Evolutionary conservation across 768 basidiomycete species (phyloP).

Genomic region (Lenzites betulinus): DNA sequence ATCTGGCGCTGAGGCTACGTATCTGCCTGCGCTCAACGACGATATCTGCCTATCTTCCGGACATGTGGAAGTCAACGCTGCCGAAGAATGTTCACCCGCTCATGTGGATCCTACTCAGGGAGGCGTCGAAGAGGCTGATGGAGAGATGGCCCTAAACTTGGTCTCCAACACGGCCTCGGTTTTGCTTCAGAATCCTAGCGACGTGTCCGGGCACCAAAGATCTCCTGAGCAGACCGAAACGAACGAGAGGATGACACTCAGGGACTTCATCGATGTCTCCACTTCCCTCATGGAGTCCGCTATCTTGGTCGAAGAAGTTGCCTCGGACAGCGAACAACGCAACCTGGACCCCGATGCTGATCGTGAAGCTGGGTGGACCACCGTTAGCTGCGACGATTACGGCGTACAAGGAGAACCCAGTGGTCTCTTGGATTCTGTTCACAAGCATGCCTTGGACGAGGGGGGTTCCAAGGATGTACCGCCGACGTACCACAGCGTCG

Average conservation of each 20-base stretch:
- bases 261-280: background rate
- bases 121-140: too few species aligned
- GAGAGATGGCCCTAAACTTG: too few species aligned
- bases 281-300: conserved; percentile 4
- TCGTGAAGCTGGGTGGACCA: background rate
- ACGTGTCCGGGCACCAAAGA: background rate
- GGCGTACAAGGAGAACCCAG: background rate
- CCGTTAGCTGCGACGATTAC: background rate
- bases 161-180: too few species aligned
- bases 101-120: too few species aligned
- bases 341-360: background rate
- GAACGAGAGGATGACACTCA: background rate
- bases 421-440: background rate
- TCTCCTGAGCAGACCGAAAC: background rate
- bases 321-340: background rate
- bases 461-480: background rate
- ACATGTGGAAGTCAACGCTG: too few species aligned
- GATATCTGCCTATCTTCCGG: too few species aligned
- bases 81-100: too few species aligned
- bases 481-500: background rate
- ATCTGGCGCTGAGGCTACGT: background rate
- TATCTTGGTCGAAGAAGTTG: background rate
- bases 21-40: too few species aligned
- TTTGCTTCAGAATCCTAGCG: too few species aligned
- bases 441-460: too few species aligned